These are phyloP conservation scores for Rhypophila decipiens DNA, from an alignment of 495 filamentous ascomycete genomes.

Conservation along the genomic window DNA sequence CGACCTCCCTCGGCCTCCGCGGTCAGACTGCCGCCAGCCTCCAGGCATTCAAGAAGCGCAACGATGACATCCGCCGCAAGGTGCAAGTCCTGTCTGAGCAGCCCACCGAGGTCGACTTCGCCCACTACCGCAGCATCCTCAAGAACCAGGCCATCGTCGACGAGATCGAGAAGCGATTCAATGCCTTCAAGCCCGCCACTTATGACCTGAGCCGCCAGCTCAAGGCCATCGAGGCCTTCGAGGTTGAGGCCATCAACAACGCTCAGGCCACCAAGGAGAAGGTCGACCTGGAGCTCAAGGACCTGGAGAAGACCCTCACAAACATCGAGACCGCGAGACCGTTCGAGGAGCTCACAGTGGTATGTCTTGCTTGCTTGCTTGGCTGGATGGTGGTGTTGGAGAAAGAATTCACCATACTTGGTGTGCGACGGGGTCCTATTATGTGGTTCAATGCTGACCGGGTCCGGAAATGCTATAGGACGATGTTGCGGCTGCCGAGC, in stretches of 20 bases:
- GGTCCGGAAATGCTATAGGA: constrained; percentile 52
- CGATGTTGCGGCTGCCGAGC: constrained; percentile 85
- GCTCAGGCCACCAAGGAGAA: constrained; percentile 90
- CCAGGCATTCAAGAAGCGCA: constrained; percentile 97
- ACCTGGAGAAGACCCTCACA: constrained; percentile 85
- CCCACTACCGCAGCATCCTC: constrained; percentile 80
- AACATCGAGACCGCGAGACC: constrained; percentile 96
- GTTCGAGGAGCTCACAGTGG: constrained; percentile 96
- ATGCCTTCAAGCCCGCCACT: constrained; percentile 77
- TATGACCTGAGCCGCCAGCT: constrained; percentile 89
- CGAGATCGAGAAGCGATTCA: constrained; percentile 94
- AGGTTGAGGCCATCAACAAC: constrained; percentile 93
- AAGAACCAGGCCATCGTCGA: constrained; percentile 92
- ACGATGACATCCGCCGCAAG: constrained; percentile 96
- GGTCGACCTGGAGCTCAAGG: constrained; percentile 88
- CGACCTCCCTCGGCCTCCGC: constrained; percentile 86
- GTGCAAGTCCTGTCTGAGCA: constrained; percentile 70
- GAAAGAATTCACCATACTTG: too few relatives aligned
- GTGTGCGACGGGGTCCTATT: too few relatives aligned
- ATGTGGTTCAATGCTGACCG: constrained; percentile 17
- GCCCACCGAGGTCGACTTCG: constrained; percentile 82
- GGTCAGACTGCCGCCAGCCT: constrained; percentile 87
- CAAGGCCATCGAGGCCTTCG: constrained; percentile 96
- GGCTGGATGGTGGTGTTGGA: background rate
- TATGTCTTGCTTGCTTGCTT: constrained; percentile 39